phyloP scores from a whole-genome alignment of 306 rosid genomes.

The Heteromeles arbutifolia region DNA sequence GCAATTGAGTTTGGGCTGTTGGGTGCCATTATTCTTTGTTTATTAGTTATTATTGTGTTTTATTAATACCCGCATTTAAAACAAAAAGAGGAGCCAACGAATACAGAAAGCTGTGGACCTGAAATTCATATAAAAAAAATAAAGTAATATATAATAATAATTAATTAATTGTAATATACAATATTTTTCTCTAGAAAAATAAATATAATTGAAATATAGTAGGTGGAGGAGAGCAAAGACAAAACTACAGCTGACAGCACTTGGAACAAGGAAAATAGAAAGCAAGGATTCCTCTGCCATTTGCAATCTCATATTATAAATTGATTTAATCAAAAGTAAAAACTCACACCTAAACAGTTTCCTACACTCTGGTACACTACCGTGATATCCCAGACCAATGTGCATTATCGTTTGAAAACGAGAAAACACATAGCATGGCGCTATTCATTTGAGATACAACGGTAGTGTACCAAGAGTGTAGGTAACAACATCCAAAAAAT shows the following conservation, averaged over 20 bases:
- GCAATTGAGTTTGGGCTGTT: background rate
- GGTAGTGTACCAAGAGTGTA: too few species aligned
- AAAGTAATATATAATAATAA: background rate
- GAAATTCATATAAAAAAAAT: background rate
- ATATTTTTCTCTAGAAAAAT: background rate
- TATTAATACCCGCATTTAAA: background rate
- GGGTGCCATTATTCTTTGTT: background rate
- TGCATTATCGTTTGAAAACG: too few species aligned
- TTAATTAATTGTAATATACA: background rate
- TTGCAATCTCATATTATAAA: background rate
- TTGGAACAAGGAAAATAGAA: background rate
- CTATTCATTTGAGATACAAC: too few species aligned
- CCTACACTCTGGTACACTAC: too few species aligned
- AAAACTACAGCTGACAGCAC: slow-evolving; percentile 1
- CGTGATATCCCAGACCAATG: too few species aligned
- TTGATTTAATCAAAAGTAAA: background rate
- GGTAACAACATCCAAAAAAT: too few species aligned
- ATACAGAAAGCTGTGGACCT: background rate
- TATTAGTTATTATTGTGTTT: background rate
- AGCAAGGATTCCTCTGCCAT: too few species aligned
- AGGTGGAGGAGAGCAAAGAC: slow-evolving; percentile 11
- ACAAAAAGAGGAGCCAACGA: background rate
- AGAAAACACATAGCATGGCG: too few species aligned
- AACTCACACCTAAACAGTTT: background rate
- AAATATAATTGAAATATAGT: background rate